Conservation (phyloP, 2,329 filamentous ascomycete species). For the Bipolaris cookei region DNA sequence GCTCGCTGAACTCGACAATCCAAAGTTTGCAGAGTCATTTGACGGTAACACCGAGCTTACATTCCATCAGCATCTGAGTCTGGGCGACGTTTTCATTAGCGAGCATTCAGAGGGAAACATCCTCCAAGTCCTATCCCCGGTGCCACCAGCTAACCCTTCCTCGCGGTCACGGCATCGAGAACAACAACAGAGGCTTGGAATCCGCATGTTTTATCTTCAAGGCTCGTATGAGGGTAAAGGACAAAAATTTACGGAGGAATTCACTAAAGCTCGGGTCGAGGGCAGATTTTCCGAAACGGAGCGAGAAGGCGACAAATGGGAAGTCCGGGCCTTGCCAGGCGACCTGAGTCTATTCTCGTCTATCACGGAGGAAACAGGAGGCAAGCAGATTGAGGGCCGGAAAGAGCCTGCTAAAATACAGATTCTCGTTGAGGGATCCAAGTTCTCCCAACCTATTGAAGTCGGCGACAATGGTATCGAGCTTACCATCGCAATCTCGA, state of each 20-base stretch:
- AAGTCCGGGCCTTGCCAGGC: constrained; percentile 69
- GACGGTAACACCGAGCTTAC: constrained; percentile 64
- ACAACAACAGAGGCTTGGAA: constrained; percentile 35
- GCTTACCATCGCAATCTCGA: constrained; percentile 69
- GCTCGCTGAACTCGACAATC: constrained; percentile 83
- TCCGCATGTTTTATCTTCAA: constrained; percentile 67
- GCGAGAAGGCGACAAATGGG: constrained; percentile 81
- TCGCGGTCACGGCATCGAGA: constrained; percentile 44
- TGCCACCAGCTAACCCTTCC: constrained; percentile 30
- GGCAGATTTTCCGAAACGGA: constrained; percentile 83
- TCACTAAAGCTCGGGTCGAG: constrained; percentile 85
- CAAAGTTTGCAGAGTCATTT: constrained; percentile 55
- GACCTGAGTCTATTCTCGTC: constrained; percentile 66
- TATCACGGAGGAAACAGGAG: constrained; percentile 73
- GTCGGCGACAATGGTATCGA: constrained; percentile 66
- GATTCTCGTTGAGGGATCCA: constrained; percentile 74
- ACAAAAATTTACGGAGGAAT: constrained; percentile 78
- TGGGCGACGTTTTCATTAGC: constrained; percentile 75
- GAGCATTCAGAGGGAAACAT: constrained; percentile 66
- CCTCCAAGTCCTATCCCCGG: constrained; percentile 70
- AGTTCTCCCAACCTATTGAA: constrained; percentile 62
- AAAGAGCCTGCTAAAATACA: constrained; percentile 72
- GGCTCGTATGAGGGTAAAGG: constrained; percentile 81
- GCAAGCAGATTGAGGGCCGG: constrained; percentile 67
- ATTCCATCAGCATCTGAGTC: constrained; percentile 74